Conservation (phyloP, 2,329 filamentous ascomycete genomes). For the Colletotrichum phormii region DNA sequence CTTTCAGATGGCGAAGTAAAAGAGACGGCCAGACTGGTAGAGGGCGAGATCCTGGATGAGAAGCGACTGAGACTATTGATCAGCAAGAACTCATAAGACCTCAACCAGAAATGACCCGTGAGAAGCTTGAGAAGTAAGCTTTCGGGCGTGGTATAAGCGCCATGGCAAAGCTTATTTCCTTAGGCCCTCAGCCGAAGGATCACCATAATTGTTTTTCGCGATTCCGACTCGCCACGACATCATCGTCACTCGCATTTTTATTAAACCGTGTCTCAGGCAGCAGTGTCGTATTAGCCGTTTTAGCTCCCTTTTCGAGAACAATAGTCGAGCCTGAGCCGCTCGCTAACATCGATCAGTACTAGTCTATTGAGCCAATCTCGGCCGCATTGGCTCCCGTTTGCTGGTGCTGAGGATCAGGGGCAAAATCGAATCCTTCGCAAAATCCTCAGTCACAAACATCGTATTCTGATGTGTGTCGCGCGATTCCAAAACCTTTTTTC, state of each 20-base stretch:
- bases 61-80: conserved; percentile 41
- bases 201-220: not conserved
- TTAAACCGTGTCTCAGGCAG: not conserved
- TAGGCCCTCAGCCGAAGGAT: no score
- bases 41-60: conserved; percentile 44
- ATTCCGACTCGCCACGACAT: no score
- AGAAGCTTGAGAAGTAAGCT: not conserved
- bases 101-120: not conserved
- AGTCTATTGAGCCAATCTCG: not conserved
- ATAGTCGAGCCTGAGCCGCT: not conserved
- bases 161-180: not conserved
- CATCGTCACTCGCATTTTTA: not conserved
- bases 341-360: not conserved
- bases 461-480: not conserved
- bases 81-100: not conserved
- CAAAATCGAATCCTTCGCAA: not conserved
- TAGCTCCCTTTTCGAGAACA: not conserved
- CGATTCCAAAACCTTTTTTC: accelerated
- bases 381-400: not conserved
- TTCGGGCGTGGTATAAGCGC: not conserved
- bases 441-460: not conserved
- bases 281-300: not conserved
- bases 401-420: not conserved
- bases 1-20: conserved; percentile 43
- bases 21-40: conserved; percentile 43